These are phyloP conservation scores for Pisolithus albus DNA, from an alignment of 768 basidiomycete species.

Conservation along the genomic window DNA sequence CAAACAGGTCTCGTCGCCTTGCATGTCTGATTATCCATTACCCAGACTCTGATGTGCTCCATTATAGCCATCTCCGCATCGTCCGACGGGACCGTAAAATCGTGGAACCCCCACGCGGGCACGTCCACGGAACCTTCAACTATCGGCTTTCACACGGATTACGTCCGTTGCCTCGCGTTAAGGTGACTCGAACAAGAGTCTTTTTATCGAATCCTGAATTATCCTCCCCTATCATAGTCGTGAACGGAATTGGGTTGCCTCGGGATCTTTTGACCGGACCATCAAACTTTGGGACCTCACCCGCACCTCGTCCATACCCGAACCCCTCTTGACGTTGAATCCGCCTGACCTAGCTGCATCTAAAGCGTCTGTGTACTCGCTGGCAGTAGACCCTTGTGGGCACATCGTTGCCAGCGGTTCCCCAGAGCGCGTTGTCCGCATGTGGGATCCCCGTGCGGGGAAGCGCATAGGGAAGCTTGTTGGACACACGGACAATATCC, in stretches of 20 bases:
- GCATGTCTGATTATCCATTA: neutral
- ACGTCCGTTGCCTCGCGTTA: slow-evolving; percentile 72
- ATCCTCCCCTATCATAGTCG: slow-evolving; percentile 39
- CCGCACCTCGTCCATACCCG: slow-evolving; percentile 32
- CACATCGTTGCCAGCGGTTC: slow-evolving; percentile 81
- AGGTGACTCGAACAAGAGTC: slow-evolving; percentile 39
- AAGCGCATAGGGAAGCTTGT: slow-evolving; percentile 81
- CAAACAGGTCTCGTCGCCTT: slow-evolving; percentile 58
- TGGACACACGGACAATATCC: slow-evolving; percentile 96
- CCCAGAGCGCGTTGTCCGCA: slow-evolving; percentile 81
- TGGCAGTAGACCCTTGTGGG: slow-evolving; percentile 75
- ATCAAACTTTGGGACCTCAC: slow-evolving; percentile 92
- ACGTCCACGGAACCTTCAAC: slow-evolving; percentile 53
- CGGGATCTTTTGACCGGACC: slow-evolving; percentile 90
- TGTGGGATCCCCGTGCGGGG: slow-evolving; percentile 91
- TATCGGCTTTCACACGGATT: slow-evolving; percentile 77
- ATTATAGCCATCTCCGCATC: slow-evolving; percentile 80
- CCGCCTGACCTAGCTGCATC: slow-evolving; percentile 60
- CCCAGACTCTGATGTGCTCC: slow-evolving; percentile 4
- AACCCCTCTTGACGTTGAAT: slow-evolving; percentile 57
- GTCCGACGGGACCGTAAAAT: slow-evolving; percentile 89
- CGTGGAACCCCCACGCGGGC: slow-evolving; percentile 81
- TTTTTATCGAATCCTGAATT: slow-evolving; percentile 4
- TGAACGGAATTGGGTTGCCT: slow-evolving; percentile 82
- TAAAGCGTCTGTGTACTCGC: slow-evolving; percentile 71